Evolutionary conservation across 129 eudicot genomes (phyloP).

Genomic region (Gnaphalium uliginosum): DNA sequence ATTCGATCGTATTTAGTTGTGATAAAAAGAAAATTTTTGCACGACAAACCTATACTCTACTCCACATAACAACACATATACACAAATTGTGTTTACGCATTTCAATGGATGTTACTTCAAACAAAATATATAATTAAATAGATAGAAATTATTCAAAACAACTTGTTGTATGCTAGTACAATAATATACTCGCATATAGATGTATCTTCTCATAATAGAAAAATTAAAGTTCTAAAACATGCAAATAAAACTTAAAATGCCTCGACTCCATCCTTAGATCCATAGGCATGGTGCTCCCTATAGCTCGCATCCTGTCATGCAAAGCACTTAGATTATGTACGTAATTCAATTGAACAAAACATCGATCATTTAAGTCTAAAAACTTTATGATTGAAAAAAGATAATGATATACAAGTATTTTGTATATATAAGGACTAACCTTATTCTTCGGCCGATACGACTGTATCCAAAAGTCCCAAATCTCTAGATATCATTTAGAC

Average conservation of each 20-base stretch:
- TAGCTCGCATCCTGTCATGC: not conserved
- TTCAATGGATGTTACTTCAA: no score
- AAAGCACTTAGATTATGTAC: not conserved
- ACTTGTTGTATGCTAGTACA: constrained; percentile 2
- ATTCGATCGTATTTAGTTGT: no score
- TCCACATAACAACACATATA: no score
- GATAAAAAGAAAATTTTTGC: no score
- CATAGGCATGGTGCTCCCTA: not conserved
- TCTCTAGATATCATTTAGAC: constrained; percentile 18
- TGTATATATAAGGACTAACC: constrained; percentile 21
- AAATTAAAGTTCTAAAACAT: not conserved
- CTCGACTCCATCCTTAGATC: constrained; percentile 1
- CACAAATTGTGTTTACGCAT: no score
- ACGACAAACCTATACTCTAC: no score
- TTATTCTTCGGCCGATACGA: constrained; percentile 6
- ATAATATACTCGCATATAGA: constrained; percentile 2
- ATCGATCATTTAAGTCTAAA: no score
- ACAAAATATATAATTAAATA: no score
- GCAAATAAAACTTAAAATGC: not conserved
- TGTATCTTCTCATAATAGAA: not conserved
- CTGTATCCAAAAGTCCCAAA: not conserved
- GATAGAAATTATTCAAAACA: not conserved
- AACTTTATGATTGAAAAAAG: no score
- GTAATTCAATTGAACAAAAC: not conserved
- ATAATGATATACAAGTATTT: not conserved